Evolutionary conservation across 768 basidiomycete genomes (phyloP), one percentile per base, ranked within the genome.

Genomic region (Amanita phalloides): DNA sequence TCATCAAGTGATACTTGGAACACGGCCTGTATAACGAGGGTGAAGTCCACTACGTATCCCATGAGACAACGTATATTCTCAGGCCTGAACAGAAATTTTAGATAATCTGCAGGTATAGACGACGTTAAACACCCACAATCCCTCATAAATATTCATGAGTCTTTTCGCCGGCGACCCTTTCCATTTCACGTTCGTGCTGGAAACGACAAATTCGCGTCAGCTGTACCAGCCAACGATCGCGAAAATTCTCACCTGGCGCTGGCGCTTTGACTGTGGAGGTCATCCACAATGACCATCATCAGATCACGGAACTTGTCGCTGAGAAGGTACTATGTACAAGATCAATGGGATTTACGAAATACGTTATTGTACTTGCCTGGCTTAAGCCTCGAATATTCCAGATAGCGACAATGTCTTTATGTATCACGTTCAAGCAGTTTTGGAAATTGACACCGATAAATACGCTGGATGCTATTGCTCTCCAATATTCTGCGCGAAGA

Each of bases 351-450:
- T 3, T 21, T 32, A 3, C 13, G n/a, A 14, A 14, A 25, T 23
- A 30, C 17, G 3, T 4, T 7, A 25, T 28, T 32, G n/a, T 23
- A 3, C 20, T 5, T 21, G 25, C 48, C 17, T 49, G 37, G 13
- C 25, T 9, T n/a, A 39, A 10, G n/a, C 26, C 48, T 26, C 37
- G 48, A 26, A 49, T 32, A 28, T 49, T 49, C 48, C 48, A 49
- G 10, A 49, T 49, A 14, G 36, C 21, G 21, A 49, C 26, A 28
- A 49, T 38, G 37, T 49, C 48, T 30, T 49, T 49, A 17, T 49
- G 48, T 39, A 49, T 21, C 36, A 38, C 48, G 30, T 25, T 10
- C 26, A 49, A 28, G 25, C 38, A 49, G 6, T 11, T 49, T 21
- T 7, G 9, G 4, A 49, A 14, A 7, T 23, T 37, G 7, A 37